Evolutionary conservation across 2,329 filamentous ascomycete species (phyloP).

Genomic region (Sporothrix humicola): DNA sequence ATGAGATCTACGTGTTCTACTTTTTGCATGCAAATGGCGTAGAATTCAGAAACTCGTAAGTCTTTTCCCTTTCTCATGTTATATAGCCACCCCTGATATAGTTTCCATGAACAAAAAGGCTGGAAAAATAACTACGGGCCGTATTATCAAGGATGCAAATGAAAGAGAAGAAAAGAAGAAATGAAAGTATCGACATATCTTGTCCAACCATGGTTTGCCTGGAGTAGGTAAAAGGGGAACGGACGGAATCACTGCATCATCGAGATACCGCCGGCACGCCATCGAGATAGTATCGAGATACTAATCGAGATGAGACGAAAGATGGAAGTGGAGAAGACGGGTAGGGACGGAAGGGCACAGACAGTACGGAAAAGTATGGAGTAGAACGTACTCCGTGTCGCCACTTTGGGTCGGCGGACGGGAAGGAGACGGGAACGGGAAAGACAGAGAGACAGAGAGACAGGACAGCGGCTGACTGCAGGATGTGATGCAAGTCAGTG

Average conservation of each 20-base stretch:
- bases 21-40: neutral
- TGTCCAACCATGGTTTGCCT: neutral
- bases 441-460: neutral
- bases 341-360: no score
- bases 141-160: neutral
- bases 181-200: neutral
- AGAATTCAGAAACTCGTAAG: neutral
- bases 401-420: neutral
- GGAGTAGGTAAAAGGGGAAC: neutral
- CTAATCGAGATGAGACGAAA: conserved; percentile 17
- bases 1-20: neutral
- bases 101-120: no score
- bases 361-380: no score
- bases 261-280: neutral
- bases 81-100: no score
- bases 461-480: conserved; percentile 10
- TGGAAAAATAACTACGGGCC: no score
- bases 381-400: neutral
- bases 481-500: conserved; percentile 2
- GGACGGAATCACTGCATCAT: conserved; percentile 6
- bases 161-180: neutral
- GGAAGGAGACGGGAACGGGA: conserved; percentile 11
- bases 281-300: neutral
- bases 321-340: neutral
- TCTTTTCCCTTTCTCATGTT: no score